These are phyloP conservation scores for Podaxis sp. DNA, from an alignment of 768 basidiomycete genomes.

Conservation along the genomic window DNA sequence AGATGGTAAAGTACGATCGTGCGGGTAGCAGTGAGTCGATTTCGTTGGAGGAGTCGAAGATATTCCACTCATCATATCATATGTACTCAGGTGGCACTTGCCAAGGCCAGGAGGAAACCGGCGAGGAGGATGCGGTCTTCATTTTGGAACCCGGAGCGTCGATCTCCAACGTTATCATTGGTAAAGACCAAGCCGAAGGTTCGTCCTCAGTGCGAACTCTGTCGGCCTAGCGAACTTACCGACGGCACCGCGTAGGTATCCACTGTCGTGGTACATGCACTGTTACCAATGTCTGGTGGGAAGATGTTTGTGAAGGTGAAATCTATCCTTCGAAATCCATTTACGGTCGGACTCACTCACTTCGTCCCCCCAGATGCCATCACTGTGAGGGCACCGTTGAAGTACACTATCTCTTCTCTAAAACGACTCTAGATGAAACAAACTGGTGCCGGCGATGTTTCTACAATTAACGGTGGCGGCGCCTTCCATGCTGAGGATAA, in stretches of 20 bases:
- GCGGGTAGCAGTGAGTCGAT: constrained; percentile 27
- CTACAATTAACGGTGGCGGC: constrained; percentile 28
- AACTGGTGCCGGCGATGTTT: constrained; percentile 28
- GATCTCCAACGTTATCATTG: constrained; percentile 30
- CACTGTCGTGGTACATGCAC: constrained; percentile 30
- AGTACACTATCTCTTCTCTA: not conserved
- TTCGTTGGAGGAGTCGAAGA: not conserved
- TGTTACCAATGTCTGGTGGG: constrained; percentile 32
- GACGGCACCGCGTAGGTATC: constrained; percentile 19
- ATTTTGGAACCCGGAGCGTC: constrained; percentile 29
- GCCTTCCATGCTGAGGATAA: constrained; percentile 28
- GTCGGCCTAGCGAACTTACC: not conserved
- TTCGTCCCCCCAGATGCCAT: not conserved
- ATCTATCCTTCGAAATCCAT: not conserved
- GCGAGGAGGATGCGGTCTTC: constrained; percentile 29
- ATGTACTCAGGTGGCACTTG: constrained; percentile 23
- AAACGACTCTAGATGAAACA: constrained; percentile 24
- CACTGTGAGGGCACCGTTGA: not conserved
- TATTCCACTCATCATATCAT: not conserved
- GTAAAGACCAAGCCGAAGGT: constrained; percentile 30
- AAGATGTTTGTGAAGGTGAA: constrained; percentile 30
- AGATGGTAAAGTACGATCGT: constrained; percentile 29
- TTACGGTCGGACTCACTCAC: not conserved
- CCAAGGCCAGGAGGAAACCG: constrained; percentile 27
- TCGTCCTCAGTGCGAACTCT: not conserved